Base-by-base conservation (phyloP, 306 rosid species). In the Glycine latifolia region DNA sequence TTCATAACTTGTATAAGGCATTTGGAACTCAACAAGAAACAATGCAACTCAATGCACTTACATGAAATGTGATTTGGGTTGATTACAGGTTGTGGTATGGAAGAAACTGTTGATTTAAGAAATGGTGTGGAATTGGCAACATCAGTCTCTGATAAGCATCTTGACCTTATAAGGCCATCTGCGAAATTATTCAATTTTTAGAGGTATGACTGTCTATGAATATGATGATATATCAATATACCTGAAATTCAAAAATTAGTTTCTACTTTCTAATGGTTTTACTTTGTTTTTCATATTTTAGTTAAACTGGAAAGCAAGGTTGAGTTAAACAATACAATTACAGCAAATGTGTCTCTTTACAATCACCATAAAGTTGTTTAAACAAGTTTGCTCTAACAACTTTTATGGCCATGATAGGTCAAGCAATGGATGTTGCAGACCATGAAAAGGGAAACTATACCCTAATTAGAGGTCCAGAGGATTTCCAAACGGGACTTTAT, bases 391-490 rank as follows among this genome's bases (percentile, higher is more conserved):
- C 69, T 33, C 82, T 73, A 83, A 87, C 65, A 71, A 75, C 59
- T 87, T 58, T 76, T 77, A 46, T 78, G 82, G 74, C 11, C 46
- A 63, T 89, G 83, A 67, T 84, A 95, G 97, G 97, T 76, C 94
- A 85, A 83, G 89, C 79, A 75, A 77, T 65, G 50, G 94, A 87
- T 75, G 84, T 76, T 75, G 50, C 76, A 46, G 97, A 90, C 46
- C 76, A 72, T 52, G 93, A 87, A 52, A 95, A 84, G 86, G 95
- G 94, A 47, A 91, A 84, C 76, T 95, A 95, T 56, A 17, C 88
- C n/a, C 89, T 88, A 10, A 86, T 93, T 63, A 87, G 79, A 88
- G 99, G 91, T 75, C 85, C 88, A 8, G 99, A 95, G 85, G 97
- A 93, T 75, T 83, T 73, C 44, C 95, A 92, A 69, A 81, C 60